Conservation (phyloP, 495 filamentous ascomycete species). For the Hypomontagnella monticulosa region DNA sequence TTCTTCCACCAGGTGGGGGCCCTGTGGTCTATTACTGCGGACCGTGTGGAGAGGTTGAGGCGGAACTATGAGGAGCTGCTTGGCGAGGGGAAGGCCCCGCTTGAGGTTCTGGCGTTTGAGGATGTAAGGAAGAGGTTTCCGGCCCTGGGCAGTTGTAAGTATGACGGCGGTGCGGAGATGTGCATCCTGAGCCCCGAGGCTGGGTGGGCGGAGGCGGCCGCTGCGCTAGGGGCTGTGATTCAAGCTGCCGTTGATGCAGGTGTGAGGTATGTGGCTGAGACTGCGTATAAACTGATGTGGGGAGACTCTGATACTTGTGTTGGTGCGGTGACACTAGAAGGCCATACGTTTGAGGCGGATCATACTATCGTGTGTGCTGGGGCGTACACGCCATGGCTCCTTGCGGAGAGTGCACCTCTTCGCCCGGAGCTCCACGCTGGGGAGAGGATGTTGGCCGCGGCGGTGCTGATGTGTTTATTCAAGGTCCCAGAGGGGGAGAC, state of each 20-base stretch:
- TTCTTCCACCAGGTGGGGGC: constrained; percentile 64
- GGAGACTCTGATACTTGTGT: constrained; percentile 50
- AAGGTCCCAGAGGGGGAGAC: constrained; percentile 36
- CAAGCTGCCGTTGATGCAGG: constrained; percentile 52
- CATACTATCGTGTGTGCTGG: constrained; percentile 58
- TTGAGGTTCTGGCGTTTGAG: background rate
- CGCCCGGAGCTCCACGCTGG: constrained; percentile 56
- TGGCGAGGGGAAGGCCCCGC: background rate
- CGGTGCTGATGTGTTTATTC: constrained; percentile 55
- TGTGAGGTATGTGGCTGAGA: constrained; percentile 57
- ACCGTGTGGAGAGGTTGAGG: background rate
- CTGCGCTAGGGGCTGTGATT: constrained; percentile 56
- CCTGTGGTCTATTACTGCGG: constrained; percentile 50
- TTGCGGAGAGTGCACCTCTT: constrained; percentile 58
- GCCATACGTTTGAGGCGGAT: constrained; percentile 49
- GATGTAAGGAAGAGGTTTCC: constrained; percentile 54
- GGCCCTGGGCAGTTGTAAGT: constrained; percentile 47
- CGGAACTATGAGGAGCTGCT: constrained; percentile 57
- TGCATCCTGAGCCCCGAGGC: constrained; percentile 52
- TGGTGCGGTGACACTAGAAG: constrained; percentile 51
- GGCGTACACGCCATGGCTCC: constrained; percentile 59
- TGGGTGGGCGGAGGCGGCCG: constrained; percentile 66
- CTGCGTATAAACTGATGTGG: constrained; percentile 53
- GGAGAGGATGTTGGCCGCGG: constrained; percentile 59
- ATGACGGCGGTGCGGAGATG: constrained; percentile 31